A percentile compares a stretch with the other conserved stretches of the same genome.
These are phyloP conservation scores for Boletus edulis DNA, from an alignment of 768 basidiomycete genomes.

Conservation along the genomic window DNA sequence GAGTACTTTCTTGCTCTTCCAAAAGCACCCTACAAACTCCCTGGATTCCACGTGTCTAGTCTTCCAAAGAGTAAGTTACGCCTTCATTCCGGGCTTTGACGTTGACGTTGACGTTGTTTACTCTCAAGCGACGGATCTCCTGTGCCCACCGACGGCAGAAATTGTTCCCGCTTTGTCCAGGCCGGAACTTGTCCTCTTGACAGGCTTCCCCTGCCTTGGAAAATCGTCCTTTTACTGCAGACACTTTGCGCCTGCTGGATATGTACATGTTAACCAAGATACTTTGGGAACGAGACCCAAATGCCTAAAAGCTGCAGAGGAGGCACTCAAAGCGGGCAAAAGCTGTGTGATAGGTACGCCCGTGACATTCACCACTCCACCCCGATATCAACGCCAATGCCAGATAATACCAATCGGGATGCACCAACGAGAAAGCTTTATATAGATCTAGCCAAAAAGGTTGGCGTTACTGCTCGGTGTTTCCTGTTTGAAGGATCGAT, in stretches of 20 bases:
- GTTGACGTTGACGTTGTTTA: too few species aligned
- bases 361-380: too few species aligned
- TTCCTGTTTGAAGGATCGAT: constrained; percentile 71
- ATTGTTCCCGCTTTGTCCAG: constrained; percentile 12
- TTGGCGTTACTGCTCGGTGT: constrained; percentile 58
- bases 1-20: constrained; percentile 72
- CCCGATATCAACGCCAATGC: neutral
- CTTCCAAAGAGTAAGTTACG: constrained; percentile 31
- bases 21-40: constrained; percentile 44
- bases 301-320: constrained; percentile 65
- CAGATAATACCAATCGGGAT: constrained; percentile 94
- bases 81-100: neutral
- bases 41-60: constrained; percentile 66
- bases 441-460: constrained; percentile 59
- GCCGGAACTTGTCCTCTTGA: constrained; percentile 56
- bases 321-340: constrained; percentile 50
- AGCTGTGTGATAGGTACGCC: constrained; percentile 78
- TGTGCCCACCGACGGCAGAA: constrained; percentile 14
- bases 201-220: constrained; percentile 64
- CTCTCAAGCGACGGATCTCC: constrained; percentile 38
- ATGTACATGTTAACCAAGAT: constrained; percentile 88
- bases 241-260: constrained; percentile 66
- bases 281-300: constrained; percentile 68
- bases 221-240: constrained; percentile 78
- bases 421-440: constrained; percentile 66